Evolutionary conservation across 306 rosid genomes (phyloP), one percentile per base, ranked within the genome.

Genomic region (Quercus gilva): DNA sequence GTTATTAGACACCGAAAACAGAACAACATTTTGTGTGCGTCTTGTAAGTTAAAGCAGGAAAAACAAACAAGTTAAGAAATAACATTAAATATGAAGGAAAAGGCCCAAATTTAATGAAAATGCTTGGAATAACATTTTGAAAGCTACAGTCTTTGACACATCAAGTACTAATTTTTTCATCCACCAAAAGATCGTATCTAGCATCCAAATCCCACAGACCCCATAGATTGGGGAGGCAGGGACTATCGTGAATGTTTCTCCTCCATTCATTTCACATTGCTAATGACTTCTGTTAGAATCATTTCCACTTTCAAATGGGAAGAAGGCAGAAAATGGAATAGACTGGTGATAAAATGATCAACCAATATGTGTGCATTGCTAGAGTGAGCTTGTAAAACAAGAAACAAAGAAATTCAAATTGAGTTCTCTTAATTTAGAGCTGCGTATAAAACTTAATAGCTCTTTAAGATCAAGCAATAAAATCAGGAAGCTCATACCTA

Each of bases 221-320:
- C 21, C 45, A 64, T 31, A 33, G n/a, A 6, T 5, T 1, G 33
- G 78, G 69, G 60, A 71, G 67, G 74, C 12, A 12, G 74, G 43
- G 26, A 73, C 26, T 26, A 18, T 33, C 26, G 15, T 18, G 71
- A 73, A 68, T 80, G 26, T 59, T 35, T 77, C 57, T 67, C 41
- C 56, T 71, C 75, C 59, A 71, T 13, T 49, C 74, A 23, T 71
- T 23, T 67, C 71, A 65, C 37, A 31, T 65, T 37, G 23, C 51
- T 71, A 80, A 21, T 21, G 35, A 13, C n/a, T 76, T 67, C 56
- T 76, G 41, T 61, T 71, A 73, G 72, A 69, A 60, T 25, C 52
- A 31, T 60, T 71, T 52, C 28, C 60, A 37, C 75, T 76, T 55
- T 61, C 74, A 59, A 28, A 52, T 13, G 52, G 55, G 15, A 12